phyloP scores from a whole-genome alignment of 2,329 filamentous ascomycete species.

The Colletotrichum truncatum region DNA sequence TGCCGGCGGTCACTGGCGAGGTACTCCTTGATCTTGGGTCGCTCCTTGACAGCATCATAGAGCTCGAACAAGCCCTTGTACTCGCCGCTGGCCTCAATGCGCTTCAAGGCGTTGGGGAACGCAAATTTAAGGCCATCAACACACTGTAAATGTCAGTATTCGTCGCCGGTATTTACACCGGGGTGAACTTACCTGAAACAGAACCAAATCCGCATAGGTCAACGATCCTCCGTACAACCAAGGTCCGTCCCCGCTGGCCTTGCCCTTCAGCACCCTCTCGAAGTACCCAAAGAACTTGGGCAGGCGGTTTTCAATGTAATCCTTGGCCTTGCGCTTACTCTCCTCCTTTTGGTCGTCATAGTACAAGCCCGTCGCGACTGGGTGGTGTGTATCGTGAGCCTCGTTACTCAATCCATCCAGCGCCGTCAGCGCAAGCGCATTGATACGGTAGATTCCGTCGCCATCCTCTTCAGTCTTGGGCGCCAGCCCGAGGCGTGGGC shows the following conservation, averaged over 20 bases:
- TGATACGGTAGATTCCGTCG: conserved; percentile 64
- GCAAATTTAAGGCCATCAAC: conserved; percentile 70
- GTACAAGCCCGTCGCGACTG: conserved; percentile 65
- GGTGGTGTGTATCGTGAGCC: conserved; percentile 80
- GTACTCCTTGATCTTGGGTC: conserved; percentile 74
- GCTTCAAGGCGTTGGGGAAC: conserved; percentile 73
- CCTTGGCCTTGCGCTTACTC: conserved; percentile 62
- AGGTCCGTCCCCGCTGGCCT: conserved; percentile 64
- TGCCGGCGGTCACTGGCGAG: conserved; percentile 71
- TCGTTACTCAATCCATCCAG: conserved; percentile 77
- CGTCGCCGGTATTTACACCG: rapidly evolving
- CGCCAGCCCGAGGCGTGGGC: conserved; percentile 65
- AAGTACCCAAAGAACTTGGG: conserved; percentile 80
- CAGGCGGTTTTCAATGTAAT: conserved; percentile 69
- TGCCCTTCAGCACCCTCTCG: conserved; percentile 69
- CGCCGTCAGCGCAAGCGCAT: conserved; percentile 73
- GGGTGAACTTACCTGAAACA: conserved; percentile 69
- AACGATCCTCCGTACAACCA: conserved; percentile 73
- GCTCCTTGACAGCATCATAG: conserved; percentile 69
- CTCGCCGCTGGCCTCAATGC: conserved; percentile 62
- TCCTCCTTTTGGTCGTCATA: conserved; percentile 83
- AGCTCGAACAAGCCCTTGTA: conserved; percentile 71
- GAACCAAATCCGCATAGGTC: conserved; percentile 77
- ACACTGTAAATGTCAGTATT: conserved; percentile 43
- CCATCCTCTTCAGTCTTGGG: conserved; percentile 51